Evolutionary conservation across 805 yeast genomes (phyloP), one percentile per base, ranked within the genome.

Genomic region (Candida xyloterini): DNA sequence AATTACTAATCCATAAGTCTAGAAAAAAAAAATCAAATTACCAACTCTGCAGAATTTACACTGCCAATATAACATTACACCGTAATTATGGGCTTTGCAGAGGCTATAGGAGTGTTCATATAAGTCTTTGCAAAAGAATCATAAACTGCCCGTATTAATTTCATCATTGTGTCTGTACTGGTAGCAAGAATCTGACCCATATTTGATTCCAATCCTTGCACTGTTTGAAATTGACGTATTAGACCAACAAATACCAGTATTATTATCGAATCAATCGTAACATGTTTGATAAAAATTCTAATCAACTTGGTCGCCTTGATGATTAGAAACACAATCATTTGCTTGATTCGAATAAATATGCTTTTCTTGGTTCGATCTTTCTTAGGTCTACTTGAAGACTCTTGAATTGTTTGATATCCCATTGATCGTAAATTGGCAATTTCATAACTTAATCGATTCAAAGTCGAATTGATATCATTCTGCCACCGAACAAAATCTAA

Each of bases 401-500:
- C 28, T 28, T 35, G 50, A 2, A 42, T 27, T 27, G 46, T 43
- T 23, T 43, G 50, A n/a, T 38, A 40, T 14, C 52, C 48, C 11
- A 47, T 27, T 10, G 33, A 43, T 29, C 43, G 43, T 40, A 56
- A 27, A 26, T 45, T 52, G 6, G 57, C 47, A 13, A 63, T 44
- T 35, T 76, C 80, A 37, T 64, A 57, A 13, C 72, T 63, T 28
- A 76, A 65, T 51, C 68, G 67, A 43, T 63, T 66, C 38, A 76
- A 59, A 7, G 76, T 62, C 33, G 65, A 48, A 44, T 74, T 76
- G 33, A 76, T 71, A 40, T 75, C 80, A 23, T 65, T 67, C 52
- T 74, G 80, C 81, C 81, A 76, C 33, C 62, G 65, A 29, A 67
- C 61, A 44, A 75, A 70, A 28, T 74, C 79, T 5, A 52, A 13